Evolutionary conservation across 768 basidiomycete genomes (phyloP), one percentile per base, ranked within the genome.

Genomic region (Naganishia vishniacii): DNA sequence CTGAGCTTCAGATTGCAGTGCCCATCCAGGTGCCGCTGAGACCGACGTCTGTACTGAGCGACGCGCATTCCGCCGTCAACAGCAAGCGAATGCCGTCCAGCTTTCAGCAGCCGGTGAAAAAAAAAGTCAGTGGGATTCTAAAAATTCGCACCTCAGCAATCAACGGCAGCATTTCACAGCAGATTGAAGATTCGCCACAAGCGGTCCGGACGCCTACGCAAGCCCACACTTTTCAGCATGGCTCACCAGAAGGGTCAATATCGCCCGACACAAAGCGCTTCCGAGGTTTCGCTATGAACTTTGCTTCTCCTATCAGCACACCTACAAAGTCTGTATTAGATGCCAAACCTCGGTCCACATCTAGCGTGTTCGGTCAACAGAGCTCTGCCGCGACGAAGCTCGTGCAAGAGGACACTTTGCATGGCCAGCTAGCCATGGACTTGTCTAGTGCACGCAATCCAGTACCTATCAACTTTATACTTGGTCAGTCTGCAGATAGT

Each of bases 381-480:
- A 56, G 53, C 23, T 12, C 53, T 3, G 25, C 7, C 3, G 53
- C 53, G 4, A 56, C 53, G n/a, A 45, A 60, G 40, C 48, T 51
- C 9, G 51, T 32, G 15, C 48, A 51, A 37, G 61, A 56, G 4
- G 48, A 63, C 56, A 75, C 75, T 2, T 49, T 77, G 12, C 72
- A 74, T 3, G 75, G 75, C 6, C 60, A 72, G 56, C 72, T 75
- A 64, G 71, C 72, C n/a, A 68, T 71, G 23, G 73, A 75, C 47
- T 61, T 77, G 28, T 60, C 67, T 7, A 67, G 61, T 4, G 61
- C 75, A 5, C 72, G 69, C 45, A 72, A 73, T 32, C 75, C 75
- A 3, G 72, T 77, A 3, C 74, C 73, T 1, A 77, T 77, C 45
- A 71, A 71, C 0, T 77, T 77, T 56, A 26, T 73, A 6, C 64